Conservation (phyloP, 805 yeast species). For the Kluyveromyces lactis region DNA sequence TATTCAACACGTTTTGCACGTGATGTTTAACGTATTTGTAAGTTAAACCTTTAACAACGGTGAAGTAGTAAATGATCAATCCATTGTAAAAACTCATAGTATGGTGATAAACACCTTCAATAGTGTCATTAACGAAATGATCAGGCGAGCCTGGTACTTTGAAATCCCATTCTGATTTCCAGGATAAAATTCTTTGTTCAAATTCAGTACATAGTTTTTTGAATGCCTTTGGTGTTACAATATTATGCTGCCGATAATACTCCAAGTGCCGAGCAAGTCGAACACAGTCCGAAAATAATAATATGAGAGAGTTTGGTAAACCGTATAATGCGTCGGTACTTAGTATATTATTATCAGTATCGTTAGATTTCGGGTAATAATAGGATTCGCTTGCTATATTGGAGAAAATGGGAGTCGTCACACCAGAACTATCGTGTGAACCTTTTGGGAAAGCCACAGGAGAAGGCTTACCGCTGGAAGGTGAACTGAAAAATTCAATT, state of each 20-base stretch:
- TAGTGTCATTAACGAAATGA: conserved; percentile 29
- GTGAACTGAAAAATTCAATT: conserved; percentile 31
- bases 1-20: conserved; percentile 52
- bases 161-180: conserved; percentile 74
- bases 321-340: conserved; percentile 81
- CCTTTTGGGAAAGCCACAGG: not conserved
- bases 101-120: conserved; percentile 73
- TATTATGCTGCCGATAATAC: conserved; percentile 30
- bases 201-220: conserved; percentile 25
- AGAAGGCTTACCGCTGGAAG: conserved; percentile 23
- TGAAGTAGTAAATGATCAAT: conserved; percentile 58
- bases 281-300: conserved; percentile 66
- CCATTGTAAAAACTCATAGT: conserved; percentile 72
- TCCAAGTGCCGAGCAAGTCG: conserved; percentile 55
- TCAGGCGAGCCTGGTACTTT: conserved; percentile 22
- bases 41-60: conserved; percentile 48
- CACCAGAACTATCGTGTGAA: not conserved
- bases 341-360: conserved; percentile 46
- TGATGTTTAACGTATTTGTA: conserved; percentile 53
- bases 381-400: conserved; percentile 35
- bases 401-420: conserved; percentile 32
- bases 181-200: conserved; percentile 45
- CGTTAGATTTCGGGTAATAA: conserved; percentile 27
- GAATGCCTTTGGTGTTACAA: conserved; percentile 20
- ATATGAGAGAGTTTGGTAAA: conserved; percentile 69